phyloP scores from a whole-genome alignment of 2,329 filamentous ascomycete genomes.

The Xylaria sp. region DNA sequence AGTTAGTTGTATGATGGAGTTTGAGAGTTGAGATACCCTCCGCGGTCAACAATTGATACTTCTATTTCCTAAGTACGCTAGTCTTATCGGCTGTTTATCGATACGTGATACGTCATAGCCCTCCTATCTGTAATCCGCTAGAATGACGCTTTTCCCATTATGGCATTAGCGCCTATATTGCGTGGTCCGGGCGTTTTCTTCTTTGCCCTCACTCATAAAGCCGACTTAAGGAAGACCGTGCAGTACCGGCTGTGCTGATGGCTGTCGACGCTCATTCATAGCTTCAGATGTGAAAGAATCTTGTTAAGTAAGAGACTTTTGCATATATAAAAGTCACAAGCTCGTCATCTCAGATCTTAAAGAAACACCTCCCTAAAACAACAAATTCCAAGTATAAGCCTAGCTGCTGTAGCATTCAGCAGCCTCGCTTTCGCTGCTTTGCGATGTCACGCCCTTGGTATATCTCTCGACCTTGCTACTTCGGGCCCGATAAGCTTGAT shows the following conservation, averaged over 20 bases:
- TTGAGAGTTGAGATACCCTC: conserved; percentile 47
- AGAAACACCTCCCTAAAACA: background rate
- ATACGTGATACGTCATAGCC: conserved; percentile 24
- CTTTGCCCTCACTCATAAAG: background rate
- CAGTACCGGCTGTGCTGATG: background rate
- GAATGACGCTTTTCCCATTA: conserved; percentile 27
- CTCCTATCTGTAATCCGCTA: background rate
- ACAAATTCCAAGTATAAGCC: background rate
- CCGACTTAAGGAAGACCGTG: background rate
- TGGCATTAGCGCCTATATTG: background rate
- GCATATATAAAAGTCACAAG: background rate
- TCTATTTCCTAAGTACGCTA: conserved; percentile 29
- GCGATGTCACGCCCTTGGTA: background rate
- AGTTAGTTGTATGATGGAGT: conserved; percentile 43
- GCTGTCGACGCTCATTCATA: background rate
- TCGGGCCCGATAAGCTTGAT: conserved; percentile 97
- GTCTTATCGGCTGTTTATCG: conserved; percentile 33
- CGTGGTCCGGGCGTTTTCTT: conserved; percentile 12
- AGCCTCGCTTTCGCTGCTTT: background rate
- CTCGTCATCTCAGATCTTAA: background rate
- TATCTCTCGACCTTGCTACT: conserved; percentile 55
- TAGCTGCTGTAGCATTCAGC: background rate
- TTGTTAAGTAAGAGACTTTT: conserved; percentile 3
- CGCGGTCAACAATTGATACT: conserved; percentile 38
- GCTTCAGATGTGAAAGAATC: conserved; percentile 19